Evolutionary conservation across 2,329 filamentous ascomycete species (phyloP), one percentile per base, ranked within the genome.

Genomic region (Phaeosphaeria sp.): DNA sequence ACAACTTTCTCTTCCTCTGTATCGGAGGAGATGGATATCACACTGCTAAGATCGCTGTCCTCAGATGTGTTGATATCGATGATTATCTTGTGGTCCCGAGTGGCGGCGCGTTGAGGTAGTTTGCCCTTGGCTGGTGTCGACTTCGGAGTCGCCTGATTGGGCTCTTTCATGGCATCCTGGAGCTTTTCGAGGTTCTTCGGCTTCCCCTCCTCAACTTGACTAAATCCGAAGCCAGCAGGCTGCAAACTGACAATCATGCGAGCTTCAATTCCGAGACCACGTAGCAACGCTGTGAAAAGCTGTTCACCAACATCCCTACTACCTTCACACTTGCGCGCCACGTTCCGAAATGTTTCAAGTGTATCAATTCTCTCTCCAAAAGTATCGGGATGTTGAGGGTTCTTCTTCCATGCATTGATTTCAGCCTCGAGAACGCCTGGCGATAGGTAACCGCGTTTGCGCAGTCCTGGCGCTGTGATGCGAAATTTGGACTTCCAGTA

Each of bases 401-500:
- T 84, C 13, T 87, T 84, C 30, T 86, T 84, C 74, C 90, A 92
- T 0, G 86, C 88, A 30, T 89, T 88, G 6, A 90, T 87, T 58
- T 95, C 83, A n/a, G 88, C 85, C 65, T 92, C 89, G 1, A 97
- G 79, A 22, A 87, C 84, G 66, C 89, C 83, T n/a, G 92, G 84
- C 0, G 90, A 84, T 80, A 94, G 90, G 73, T 98, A 98, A 0
- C 95, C 95, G 72, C 87, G 84, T 79, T 98, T 99, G n/a, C 93
- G 85, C 21, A 98, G 72, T 0, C 91, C 92, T 0, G 93, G 92
- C 0, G 89, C 85, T 0, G 88, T 92, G 44, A 95, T 83, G 1
- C 82, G 85, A 75, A 96, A 99, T 33, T 89, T 84, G 68, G 93
- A 90, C 73, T 89, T 93, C 95, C 95, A 99, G 83, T 92, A 97